Evolutionary conservation across 768 basidiomycete genomes (phyloP), one percentile per base, ranked within the genome.

Genomic region (Gelatoporia subvermispora): DNA sequence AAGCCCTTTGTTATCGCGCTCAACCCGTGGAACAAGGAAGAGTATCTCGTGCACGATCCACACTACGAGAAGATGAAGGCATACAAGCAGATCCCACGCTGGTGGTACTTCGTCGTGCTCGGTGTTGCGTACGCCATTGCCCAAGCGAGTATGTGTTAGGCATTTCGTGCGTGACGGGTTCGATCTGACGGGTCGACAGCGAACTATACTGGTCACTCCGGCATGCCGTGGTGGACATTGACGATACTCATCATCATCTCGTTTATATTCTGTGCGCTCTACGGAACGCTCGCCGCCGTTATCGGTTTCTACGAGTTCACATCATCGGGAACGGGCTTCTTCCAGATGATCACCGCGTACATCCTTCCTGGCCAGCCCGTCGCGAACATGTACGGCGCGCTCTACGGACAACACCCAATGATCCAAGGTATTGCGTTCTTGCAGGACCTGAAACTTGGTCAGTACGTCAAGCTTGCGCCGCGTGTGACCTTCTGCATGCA

Each of bases 401-500:
- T 77, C 46, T 73, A 76, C 16, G 63, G 60, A 42, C 60, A 61
- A 45, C 58, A 63, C 55, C 58, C 62, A 3, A 59, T 64, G 53
- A 52, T 68, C 35, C 78, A 82, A 60, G 76, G 76, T 31, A 62
- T 63, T 43, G 67, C 75, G 1, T 65, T 83, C 18, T 70, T 82
- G 41, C 72, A 79, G 20, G 82, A 84, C 58, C 67, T 84, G 15
- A 84, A 84, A 65, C 74, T 78, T 66, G 70, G 67, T 25, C 72
- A 73, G 59, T 69, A 74, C 57, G 72, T 74, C 20, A 84, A 84
- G 65, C 72, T 85, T 36, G 79, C 82, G 34, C 83, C 83, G 40
- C 78, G 81, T 25, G 54, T 75, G 28, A 78, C 82, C 2, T 84
- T 85, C 62, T 43, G 54, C 35, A 61, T 64, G 60, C 62, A 64